Conservation (phyloP, 2,329 filamentous ascomycete genomes). For the Waltergamsia citrina region DNA sequence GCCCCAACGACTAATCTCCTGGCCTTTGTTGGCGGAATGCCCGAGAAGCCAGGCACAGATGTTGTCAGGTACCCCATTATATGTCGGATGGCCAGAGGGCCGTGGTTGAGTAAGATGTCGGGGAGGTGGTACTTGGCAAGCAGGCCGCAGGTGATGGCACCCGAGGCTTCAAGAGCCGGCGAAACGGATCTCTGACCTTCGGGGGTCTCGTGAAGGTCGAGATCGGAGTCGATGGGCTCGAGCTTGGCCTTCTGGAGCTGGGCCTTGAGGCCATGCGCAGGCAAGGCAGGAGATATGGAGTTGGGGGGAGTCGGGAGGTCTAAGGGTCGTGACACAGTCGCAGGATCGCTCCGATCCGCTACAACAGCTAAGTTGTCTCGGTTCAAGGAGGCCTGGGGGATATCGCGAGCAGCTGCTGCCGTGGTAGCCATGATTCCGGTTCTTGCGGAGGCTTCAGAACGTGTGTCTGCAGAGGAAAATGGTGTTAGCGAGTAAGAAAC, state of each 20-base stretch:
- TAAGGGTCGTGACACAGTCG: constrained; percentile 48
- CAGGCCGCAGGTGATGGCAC: constrained; percentile 75
- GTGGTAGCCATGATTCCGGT: constrained; percentile 51
- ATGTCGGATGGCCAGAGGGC: constrained; percentile 86
- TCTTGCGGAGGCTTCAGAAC: not conserved
- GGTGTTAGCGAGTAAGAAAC: not conserved
- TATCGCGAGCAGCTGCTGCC: constrained; percentile 60
- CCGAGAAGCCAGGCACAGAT: constrained; percentile 84
- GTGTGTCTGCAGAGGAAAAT: not conserved
- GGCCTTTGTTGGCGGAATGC: constrained; percentile 82
- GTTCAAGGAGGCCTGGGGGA: constrained; percentile 48
- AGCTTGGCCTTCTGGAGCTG: constrained; percentile 50
- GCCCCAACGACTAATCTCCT: constrained; percentile 87
- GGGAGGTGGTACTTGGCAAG: constrained; percentile 86
- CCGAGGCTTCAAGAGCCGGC: constrained; percentile 57
- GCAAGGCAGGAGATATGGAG: constrained; percentile 83
- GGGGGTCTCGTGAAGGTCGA: constrained; percentile 65
- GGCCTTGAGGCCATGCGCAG: constrained; percentile 69
- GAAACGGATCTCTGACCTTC: constrained; percentile 41
- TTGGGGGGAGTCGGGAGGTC: constrained; percentile 85
- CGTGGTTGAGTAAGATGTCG: constrained; percentile 80
- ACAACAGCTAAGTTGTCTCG: constrained; percentile 67
- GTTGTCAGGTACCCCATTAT: constrained; percentile 93
- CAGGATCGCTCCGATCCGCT: constrained; percentile 56
- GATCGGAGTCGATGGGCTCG: constrained; percentile 71